These are phyloP conservation scores for Ascochyta koolunga DNA, from an alignment of 2,329 filamentous ascomycete genomes.

Conservation along the genomic window DNA sequence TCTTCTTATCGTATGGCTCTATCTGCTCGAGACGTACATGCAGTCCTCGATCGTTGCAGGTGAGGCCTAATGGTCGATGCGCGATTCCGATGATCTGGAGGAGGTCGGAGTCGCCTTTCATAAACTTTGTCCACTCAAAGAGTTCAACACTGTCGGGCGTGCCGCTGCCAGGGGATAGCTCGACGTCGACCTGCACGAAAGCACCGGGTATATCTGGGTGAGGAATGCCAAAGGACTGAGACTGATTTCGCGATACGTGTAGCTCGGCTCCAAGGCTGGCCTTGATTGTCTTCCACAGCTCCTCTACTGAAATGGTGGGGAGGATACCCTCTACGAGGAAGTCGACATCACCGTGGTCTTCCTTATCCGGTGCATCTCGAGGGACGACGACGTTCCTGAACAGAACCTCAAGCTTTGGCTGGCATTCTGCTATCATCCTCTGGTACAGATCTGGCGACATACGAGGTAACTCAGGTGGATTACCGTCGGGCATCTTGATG, in stretches of 20 bases:
- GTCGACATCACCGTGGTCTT: conserved; percentile 75
- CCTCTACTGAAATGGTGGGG: conserved; percentile 15
- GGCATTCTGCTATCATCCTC: conserved; percentile 55
- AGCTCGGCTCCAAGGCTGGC: conserved; percentile 54
- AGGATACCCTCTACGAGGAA: conserved; percentile 59
- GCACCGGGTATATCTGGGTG: conserved; percentile 27
- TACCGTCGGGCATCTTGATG: conserved; percentile 43
- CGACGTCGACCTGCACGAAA: conserved; percentile 73
- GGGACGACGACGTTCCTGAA: conserved; percentile 65
- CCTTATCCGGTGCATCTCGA: conserved; percentile 72
- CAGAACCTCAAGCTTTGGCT: conserved; percentile 55
- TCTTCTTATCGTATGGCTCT: conserved; percentile 63
- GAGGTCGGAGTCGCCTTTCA: conserved; percentile 73
- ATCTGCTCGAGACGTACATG: conserved; percentile 72
- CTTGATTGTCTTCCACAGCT: conserved; percentile 44
- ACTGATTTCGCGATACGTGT: conserved; percentile 27
- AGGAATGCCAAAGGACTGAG: conserved; percentile 59
- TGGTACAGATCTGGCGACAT: conserved; percentile 67
- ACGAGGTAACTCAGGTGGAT: conserved; percentile 65
- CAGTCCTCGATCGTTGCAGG: conserved; percentile 67
- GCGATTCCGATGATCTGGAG: conserved; percentile 70
- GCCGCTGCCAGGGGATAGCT: conserved; percentile 54
- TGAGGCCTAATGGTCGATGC: conserved; percentile 70
- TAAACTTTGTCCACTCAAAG: conserved; percentile 69
- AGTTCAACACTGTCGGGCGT: conserved; percentile 35